A percentile compares a stretch with the other conserved stretches of the same genome.
Evolutionary conservation across 345 rosid genomes (phyloP).

Genomic region (Gossypium longicalyx): DNA sequence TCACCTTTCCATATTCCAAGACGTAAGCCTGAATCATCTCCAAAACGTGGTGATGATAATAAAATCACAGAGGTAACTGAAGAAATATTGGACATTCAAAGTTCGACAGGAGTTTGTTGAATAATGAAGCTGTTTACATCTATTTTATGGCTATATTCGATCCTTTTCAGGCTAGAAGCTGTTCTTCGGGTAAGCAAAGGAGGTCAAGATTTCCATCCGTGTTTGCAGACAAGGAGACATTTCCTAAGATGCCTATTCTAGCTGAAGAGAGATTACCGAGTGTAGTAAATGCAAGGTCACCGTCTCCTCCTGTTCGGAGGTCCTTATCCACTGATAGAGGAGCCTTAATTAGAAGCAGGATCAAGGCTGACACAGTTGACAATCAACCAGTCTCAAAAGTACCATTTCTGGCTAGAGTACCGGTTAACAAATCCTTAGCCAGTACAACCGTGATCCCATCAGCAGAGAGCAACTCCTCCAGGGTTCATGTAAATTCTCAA

Average conservation of each 20-base stretch:
- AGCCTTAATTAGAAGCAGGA: slow-evolving; percentile 48
- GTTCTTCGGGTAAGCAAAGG: slow-evolving; percentile 84
- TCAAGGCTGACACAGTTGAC: slow-evolving; percentile 50
- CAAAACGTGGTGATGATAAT: slow-evolving; percentile 43
- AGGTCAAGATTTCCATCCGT: slow-evolving; percentile 69
- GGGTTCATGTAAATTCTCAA: slow-evolving; percentile 18
- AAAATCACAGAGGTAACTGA: slow-evolving; percentile 56
- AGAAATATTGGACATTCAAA: not conserved
- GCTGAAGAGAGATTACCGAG: slow-evolving; percentile 49
- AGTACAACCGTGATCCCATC: slow-evolving; percentile 38
- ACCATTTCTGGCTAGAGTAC: slow-evolving; percentile 81
- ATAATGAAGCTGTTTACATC: not conserved
- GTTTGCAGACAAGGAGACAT: slow-evolving; percentile 52
- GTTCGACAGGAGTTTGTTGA: not conserved
- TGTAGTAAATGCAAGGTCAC: slow-evolving; percentile 47
- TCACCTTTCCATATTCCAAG: slow-evolving; percentile 78
- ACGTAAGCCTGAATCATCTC: slow-evolving; percentile 53
- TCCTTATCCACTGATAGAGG: slow-evolving; percentile 86
- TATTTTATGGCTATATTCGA: not conserved
- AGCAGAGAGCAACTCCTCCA: slow-evolving; percentile 38
- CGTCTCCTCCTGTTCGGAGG: slow-evolving; percentile 72
- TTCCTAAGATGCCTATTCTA: slow-evolving; percentile 39
- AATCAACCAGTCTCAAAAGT: slow-evolving; percentile 49
- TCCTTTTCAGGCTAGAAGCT: slow-evolving; percentile 64
- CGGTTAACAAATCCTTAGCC: slow-evolving; percentile 53